Conservation (phyloP, 495 filamentous ascomycete species). For the Extremus antarcticus region DNA sequence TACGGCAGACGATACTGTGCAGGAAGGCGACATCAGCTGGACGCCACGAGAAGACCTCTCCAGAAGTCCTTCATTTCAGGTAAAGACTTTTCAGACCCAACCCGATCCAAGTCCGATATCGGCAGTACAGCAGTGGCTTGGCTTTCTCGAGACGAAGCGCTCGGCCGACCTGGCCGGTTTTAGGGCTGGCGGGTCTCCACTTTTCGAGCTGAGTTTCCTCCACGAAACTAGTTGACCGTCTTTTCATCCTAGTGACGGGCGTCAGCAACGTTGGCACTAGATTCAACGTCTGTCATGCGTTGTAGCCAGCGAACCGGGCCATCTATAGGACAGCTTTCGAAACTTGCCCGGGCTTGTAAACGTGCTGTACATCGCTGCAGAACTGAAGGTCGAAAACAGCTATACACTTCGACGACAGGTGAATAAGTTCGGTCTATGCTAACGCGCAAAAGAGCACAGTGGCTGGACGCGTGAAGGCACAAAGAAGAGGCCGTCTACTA, state of each 20-base stretch:
- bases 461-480: background rate
- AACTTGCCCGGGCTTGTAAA: background rate
- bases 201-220: background rate
- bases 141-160: background rate
- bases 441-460: background rate
- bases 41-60: too few species aligned
- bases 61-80: too few species aligned
- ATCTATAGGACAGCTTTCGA: background rate
- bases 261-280: background rate
- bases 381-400: background rate
- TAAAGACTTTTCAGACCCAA: too few species aligned
- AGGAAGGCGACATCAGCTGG: too few species aligned
- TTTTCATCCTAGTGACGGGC: background rate
- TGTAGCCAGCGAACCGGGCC: background rate
- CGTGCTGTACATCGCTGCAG: background rate
- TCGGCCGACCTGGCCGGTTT: background rate
- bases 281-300: background rate
- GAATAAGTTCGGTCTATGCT: background rate
- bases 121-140: too few species aligned
- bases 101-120: too few species aligned
- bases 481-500: background rate
- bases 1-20: too few species aligned
- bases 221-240: background rate
- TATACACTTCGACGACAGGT: background rate
- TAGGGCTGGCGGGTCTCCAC: background rate